phyloP scores from a whole-genome alignment of 805 yeast genomes.

The Saccharomycopsis fodiens region DNA sequence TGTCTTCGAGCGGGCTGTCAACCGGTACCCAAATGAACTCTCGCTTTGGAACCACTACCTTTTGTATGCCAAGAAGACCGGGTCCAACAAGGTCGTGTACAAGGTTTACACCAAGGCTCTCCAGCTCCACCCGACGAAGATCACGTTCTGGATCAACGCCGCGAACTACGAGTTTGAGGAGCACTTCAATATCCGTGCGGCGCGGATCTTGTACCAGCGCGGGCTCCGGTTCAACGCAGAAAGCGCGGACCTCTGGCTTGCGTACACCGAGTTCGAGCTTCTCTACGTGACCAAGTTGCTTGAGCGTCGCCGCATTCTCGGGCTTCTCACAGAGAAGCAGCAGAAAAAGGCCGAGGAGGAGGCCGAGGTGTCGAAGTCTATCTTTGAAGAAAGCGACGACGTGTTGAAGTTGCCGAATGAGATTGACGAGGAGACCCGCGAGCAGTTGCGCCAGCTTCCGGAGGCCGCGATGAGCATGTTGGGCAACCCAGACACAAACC shows the following conservation, averaged over 20 bases:
- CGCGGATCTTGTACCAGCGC: conserved; percentile 78
- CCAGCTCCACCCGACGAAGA: conserved; percentile 84
- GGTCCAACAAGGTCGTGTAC: conserved; percentile 65
- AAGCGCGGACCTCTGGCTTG: conserved; percentile 65
- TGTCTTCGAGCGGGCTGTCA: conserved; percentile 75
- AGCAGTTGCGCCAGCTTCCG: conserved; percentile 57
- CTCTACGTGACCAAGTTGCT: conserved; percentile 76
- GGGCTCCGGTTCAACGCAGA: conserved; percentile 80
- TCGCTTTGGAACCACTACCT: conserved; percentile 75
- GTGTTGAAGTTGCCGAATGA: conserved; percentile 45
- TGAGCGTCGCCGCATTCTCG: conserved; percentile 76
- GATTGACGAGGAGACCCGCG: conserved; percentile 39
- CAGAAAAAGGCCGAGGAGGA: conserved; percentile 44
- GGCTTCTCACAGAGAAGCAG: conserved; percentile 66
- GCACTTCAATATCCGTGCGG: conserved; percentile 82
- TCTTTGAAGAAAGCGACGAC: conserved; percentile 32
- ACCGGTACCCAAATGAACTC: conserved; percentile 70
- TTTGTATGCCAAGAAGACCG: conserved; percentile 55
- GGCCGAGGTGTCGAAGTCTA: conserved; percentile 25
- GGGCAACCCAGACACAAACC: conserved; percentile 79
- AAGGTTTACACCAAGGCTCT: conserved; percentile 70
- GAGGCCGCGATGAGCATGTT: conserved; percentile 81
- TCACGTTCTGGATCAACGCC: conserved; percentile 89
- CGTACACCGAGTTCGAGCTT: conserved; percentile 83
- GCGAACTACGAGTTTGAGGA: conserved; percentile 89